Conservation (phyloP, 2,329 filamentous ascomycete species). For the Fusarium armeniacum region DNA sequence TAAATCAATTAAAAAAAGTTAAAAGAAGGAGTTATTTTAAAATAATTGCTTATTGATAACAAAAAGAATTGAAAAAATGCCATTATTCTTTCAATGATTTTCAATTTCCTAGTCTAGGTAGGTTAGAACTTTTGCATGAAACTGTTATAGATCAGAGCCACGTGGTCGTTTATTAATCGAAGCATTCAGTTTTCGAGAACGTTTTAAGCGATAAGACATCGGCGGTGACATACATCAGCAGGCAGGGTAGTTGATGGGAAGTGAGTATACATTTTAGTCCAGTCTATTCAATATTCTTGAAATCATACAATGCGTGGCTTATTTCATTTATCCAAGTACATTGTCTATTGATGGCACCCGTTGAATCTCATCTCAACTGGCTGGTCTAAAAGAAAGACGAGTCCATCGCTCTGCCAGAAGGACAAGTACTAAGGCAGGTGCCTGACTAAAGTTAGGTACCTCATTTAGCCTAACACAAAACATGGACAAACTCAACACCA, state of each 20-base stretch:
- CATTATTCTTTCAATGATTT: not conserved
- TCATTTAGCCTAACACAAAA: not conserved
- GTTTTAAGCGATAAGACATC: constrained; percentile 4
- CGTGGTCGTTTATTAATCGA: constrained; percentile 5
- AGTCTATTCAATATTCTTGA: not conserved
- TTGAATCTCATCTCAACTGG: not conserved
- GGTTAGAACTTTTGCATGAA: not conserved
- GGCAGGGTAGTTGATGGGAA: no score
- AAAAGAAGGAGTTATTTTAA: not conserved
- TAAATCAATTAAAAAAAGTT: not conserved
- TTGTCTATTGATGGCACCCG: not conserved
- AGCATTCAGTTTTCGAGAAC: constrained; percentile 10
- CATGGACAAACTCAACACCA: constrained; percentile 10
- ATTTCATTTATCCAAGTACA: not conserved
- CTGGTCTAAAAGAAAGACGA: not conserved
- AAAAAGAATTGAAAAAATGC: not conserved
- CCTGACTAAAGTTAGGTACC: constrained; percentile 5
- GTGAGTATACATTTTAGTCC: no score
- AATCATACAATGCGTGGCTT: not conserved
- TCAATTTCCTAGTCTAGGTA: not conserved
- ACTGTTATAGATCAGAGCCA: constrained; percentile 3
- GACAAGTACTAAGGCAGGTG: not conserved
- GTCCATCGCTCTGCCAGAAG: not conserved
- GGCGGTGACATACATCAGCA: not conserved
- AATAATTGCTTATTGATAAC: not conserved